phyloP scores from a whole-genome alignment of 148 eudicot species.

The Salicornia ramosissima region DNA sequence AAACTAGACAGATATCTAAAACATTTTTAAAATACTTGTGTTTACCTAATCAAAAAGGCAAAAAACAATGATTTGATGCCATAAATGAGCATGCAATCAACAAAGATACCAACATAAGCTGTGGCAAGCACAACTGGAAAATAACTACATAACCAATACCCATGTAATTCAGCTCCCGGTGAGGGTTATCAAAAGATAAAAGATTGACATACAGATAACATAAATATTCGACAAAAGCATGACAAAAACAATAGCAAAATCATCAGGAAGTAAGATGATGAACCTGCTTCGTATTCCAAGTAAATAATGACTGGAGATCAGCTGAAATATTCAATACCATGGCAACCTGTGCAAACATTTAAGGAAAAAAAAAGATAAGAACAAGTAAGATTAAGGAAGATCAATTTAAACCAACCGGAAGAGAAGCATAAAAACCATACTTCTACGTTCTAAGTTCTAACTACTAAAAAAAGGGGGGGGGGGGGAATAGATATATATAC shows the following conservation, averaged over 20 bases:
- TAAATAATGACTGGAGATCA: conserved; percentile 70
- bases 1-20: too few relatives aligned
- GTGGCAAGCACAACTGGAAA: background rate
- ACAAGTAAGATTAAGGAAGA: too few relatives aligned
- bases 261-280: background rate
- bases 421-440: background rate
- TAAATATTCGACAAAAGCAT: conserved; percentile 5
- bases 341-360: conserved; percentile 43
- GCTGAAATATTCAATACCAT: conserved; percentile 66
- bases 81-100: background rate
- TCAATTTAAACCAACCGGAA: background rate
- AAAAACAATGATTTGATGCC: background rate
- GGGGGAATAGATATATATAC: too few relatives aligned
- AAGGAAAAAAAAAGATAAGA: background rate
- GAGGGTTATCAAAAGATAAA: background rate
- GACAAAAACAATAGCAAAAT: background rate
- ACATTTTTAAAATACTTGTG: too few relatives aligned
- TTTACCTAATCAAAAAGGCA: too few relatives aligned
- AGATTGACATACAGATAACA: background rate
- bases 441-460: background rate
- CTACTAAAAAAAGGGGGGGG: too few relatives aligned
- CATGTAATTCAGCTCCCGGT: background rate
- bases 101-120: background rate
- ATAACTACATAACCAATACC: background rate
- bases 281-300: conserved; percentile 98